Percentiles rank a stretch among this genome's conserved stretches.
phyloP scores from a whole-genome alignment of 768 basidiomycete genomes.

The Cantharellus anzutake region DNA sequence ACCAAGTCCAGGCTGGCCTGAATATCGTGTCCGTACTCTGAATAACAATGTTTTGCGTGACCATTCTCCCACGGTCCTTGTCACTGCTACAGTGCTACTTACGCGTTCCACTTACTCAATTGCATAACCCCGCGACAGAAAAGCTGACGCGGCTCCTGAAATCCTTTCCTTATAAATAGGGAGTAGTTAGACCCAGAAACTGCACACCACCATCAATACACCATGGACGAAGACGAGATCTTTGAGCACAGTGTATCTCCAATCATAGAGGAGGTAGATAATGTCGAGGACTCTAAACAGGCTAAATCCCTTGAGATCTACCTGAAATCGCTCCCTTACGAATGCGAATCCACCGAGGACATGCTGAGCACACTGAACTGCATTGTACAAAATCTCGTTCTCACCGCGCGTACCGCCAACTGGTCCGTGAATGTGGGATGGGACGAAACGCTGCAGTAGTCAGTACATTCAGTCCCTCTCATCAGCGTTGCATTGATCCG shows the following conservation, averaged over 20 bases:
- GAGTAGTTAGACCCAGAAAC: background rate
- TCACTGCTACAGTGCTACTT: too few species aligned
- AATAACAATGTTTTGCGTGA: too few species aligned
- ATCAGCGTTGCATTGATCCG: background rate
- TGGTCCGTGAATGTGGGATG: slow-evolving; percentile 58
- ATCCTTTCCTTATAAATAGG: too few species aligned
- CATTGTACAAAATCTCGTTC: slow-evolving; percentile 46
- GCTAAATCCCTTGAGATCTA: background rate
- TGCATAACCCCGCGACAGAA: too few species aligned
- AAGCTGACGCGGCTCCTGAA: too few species aligned
- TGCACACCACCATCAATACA: background rate
- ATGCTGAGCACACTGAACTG: slow-evolving; percentile 53
- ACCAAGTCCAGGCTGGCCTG: too few species aligned
- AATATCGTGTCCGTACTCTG: too few species aligned
- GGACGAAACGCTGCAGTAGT: slow-evolving; percentile 71
- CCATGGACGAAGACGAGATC: background rate
- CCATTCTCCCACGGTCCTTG: too few species aligned
- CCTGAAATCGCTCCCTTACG: slow-evolving; percentile 36
- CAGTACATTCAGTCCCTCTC: slow-evolving; percentile 10
- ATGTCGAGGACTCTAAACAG: background rate
- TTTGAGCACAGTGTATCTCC: background rate
- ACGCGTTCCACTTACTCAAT: too few species aligned
- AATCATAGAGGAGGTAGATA: background rate
- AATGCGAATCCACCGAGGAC: slow-evolving; percentile 47
- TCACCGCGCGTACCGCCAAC: slow-evolving; percentile 56